These are phyloP conservation scores for Eucalyptus regnans DNA, from an alignment of 345 rosid species.

Conservation along the genomic window DNA sequence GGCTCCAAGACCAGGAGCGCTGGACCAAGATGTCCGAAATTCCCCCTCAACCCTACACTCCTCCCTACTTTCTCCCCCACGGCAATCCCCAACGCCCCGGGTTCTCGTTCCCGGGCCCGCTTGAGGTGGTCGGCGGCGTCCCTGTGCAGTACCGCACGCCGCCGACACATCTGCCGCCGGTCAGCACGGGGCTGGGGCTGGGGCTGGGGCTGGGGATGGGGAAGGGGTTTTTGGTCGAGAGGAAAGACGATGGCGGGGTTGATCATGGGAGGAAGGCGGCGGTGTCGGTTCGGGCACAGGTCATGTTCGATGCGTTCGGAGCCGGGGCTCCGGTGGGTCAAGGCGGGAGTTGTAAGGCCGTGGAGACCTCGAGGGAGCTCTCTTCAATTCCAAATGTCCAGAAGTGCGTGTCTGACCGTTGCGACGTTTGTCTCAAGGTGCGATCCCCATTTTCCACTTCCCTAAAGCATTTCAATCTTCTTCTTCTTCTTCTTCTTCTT, in stretches of 20 bases:
- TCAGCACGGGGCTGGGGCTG: not conserved
- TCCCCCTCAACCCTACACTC: not conserved
- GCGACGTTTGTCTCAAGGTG: constrained; percentile 55
- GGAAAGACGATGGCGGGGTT: constrained; percentile 2
- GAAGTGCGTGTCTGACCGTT: constrained; percentile 5
- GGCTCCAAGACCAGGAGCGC: constrained; percentile 33
- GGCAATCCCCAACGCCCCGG: not conserved
- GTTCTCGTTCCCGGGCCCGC: not conserved
- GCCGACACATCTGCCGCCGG: not conserved
- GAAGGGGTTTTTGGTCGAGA: constrained; percentile 1
- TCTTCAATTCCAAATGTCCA: constrained; percentile 71
- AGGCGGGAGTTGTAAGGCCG: not conserved
- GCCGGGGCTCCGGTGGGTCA: not conserved
- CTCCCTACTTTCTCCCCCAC: not conserved
- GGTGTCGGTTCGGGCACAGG: constrained; percentile 1
- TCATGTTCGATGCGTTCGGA: constrained; percentile 11
- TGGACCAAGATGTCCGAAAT: constrained; percentile 20
- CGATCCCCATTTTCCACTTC: not conserved
- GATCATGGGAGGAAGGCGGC: not conserved
- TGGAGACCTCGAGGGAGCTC: constrained; percentile 62
- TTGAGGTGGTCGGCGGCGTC: constrained; percentile 2
- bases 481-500: not conserved
- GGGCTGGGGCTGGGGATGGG: not conserved
- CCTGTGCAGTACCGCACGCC: constrained; percentile 20
- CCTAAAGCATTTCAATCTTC: not conserved